Evolutionary conservation across 139 green algal species (phyloP).

Genomic region (Desmodesmus armatus): DNA sequence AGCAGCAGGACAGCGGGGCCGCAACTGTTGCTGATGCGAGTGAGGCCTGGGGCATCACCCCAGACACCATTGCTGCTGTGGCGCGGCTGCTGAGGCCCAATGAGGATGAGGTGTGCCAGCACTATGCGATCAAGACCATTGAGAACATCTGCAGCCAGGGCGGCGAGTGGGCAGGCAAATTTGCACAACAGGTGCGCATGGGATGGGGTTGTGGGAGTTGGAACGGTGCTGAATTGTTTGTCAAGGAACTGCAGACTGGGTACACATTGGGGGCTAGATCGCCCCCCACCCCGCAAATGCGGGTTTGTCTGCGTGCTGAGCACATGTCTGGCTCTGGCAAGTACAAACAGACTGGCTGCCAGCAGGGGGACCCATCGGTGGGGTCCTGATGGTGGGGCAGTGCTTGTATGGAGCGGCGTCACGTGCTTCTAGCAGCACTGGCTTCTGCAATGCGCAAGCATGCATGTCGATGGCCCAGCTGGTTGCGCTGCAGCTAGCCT

Average conservation of each 20-base stretch:
- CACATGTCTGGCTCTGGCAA: neutral
- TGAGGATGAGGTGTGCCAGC: slow-evolving; percentile 88
- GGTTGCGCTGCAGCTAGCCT: neutral
- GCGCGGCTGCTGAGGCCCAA: slow-evolving; percentile 74
- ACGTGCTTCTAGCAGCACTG: neutral
- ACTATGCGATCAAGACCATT: slow-evolving; percentile 96
- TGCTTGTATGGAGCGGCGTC: neutral
- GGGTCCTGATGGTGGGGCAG: neutral
- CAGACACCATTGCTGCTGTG: slow-evolving; percentile 49
- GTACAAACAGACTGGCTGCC: no score
- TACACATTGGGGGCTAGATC: no score
- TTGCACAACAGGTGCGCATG: slow-evolving; percentile 65
- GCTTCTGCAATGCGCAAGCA: neutral
- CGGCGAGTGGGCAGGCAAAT: slow-evolving; percentile 77
- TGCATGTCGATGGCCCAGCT: neutral
- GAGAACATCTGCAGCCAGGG: slow-evolving; percentile 93
- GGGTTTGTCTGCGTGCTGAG: neutral
- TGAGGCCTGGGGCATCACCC: slow-evolving; percentile 53
- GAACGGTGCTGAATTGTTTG: neutral
- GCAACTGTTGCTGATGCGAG: slow-evolving; percentile 52
- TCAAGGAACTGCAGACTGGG: no score
- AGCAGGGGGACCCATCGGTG: no score
- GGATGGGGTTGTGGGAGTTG: neutral
- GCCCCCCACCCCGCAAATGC: neutral
- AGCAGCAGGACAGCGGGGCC: slow-evolving; percentile 71